Conservation (phyloP, 495 filamentous ascomycete genomes). For the Parachaetomium inaequale region DNA sequence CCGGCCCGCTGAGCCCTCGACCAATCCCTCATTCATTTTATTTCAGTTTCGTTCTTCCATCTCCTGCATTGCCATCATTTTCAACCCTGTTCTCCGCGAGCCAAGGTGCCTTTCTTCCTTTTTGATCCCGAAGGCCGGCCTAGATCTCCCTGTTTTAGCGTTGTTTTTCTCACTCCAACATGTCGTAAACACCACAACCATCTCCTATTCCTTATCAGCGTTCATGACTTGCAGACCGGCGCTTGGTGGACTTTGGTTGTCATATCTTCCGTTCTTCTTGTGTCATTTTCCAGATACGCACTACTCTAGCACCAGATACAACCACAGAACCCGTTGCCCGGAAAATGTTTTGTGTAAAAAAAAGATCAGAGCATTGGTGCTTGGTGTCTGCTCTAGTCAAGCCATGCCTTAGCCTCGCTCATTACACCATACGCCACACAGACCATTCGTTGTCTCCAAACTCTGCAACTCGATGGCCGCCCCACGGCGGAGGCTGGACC, state of each 20-base stretch:
- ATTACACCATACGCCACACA: conserved; percentile 11
- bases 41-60: not conserved
- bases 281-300: not conserved
- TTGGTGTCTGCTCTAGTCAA: not conserved
- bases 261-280: not conserved
- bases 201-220: not conserved
- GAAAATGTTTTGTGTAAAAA: not conserved
- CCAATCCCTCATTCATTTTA: not conserved
- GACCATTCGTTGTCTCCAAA: not conserved
- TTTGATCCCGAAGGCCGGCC: too few species aligned
- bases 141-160: not conserved
- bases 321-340: not conserved
- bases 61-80: too few species aligned
- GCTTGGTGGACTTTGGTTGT: not conserved
- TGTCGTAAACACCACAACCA: not conserved
- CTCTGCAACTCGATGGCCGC: not conserved
- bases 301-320: not conserved
- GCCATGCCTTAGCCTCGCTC: not conserved
- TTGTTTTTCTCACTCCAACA: not conserved
- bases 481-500: too few species aligned
- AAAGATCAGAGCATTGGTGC: not conserved
- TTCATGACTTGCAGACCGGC: not conserved
- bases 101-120: not conserved
- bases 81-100: not conserved
- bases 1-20: not conserved